Conservation (phyloP, 768 basidiomycete genomes). For the Agaricus bisporus region DNA sequence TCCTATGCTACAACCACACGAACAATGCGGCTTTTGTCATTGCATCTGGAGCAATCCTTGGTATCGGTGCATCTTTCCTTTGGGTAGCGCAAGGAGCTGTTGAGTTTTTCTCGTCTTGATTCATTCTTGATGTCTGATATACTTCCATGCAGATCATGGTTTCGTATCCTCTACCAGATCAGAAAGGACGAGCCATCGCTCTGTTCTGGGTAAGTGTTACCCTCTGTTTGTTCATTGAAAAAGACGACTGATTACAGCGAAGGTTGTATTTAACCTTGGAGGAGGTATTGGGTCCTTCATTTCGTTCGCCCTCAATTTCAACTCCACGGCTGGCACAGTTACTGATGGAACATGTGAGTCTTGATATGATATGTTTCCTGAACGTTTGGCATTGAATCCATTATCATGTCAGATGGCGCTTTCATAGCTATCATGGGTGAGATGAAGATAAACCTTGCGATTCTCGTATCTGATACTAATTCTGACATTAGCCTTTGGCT, state of each 20-base stretch:
- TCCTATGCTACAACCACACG: slow-evolving; percentile 23
- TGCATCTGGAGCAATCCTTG: slow-evolving; percentile 21
- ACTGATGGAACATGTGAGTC: slow-evolving; percentile 23
- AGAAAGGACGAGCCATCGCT: slow-evolving; percentile 21
- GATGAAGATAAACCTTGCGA: slow-evolving; percentile 2
- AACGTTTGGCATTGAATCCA: not conserved
- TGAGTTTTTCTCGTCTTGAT: not conserved
- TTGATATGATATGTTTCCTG: not conserved
- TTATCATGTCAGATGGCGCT: slow-evolving; percentile 17
- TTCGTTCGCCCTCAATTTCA: slow-evolving; percentile 22
- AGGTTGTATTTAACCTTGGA: slow-evolving; percentile 25
- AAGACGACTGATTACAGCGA: not conserved
- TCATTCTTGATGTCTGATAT: not conserved
- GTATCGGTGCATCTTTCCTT: slow-evolving; percentile 23
- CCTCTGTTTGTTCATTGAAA: not conserved
- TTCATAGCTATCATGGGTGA: slow-evolving; percentile 25
- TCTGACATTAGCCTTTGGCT: slow-evolving; percentile 16
- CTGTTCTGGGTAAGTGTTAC: slow-evolving; percentile 18
- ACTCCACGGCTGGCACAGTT: slow-evolving; percentile 22
- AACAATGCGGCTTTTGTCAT: slow-evolving; percentile 23
- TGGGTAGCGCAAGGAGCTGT: slow-evolving; percentile 26
- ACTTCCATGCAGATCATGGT: slow-evolving; percentile 20
- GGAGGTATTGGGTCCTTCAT: slow-evolving; percentile 25
- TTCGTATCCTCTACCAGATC: slow-evolving; percentile 22
- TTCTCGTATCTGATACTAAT: not conserved